Percentiles rank a stretch among this genome's conserved stretches.
Evolutionary conservation across 371 early-diverging fungal species (phyloP).

Genomic region (Apophysomyces elegans): DNA sequence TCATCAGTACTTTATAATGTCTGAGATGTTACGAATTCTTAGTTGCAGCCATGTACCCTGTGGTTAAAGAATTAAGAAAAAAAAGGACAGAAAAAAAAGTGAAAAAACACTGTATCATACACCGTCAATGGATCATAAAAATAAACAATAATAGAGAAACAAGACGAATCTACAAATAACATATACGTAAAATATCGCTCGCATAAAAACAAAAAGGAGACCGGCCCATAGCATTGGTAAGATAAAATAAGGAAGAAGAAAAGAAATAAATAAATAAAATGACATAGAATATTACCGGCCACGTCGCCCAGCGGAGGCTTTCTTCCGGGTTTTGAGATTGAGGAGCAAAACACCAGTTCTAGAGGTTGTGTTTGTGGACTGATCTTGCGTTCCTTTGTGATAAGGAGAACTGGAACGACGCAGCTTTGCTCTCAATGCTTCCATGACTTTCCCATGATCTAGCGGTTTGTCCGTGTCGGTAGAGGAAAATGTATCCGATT

Average conservation of each 20-base stretch:
- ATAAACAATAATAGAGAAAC: not conserved
- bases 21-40: not conserved
- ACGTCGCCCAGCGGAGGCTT: slow-evolving; percentile 30
- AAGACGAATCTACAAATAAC: not conserved
- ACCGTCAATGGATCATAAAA: not conserved
- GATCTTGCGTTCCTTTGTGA: slow-evolving; percentile 6
- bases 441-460: slow-evolving; percentile 40
- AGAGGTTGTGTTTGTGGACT: slow-evolving; percentile 9
- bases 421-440: slow-evolving; percentile 39
- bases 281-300: slow-evolving; percentile 18
- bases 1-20: not conserved
- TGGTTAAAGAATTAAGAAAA: not conserved
- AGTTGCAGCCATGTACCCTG: not conserved
- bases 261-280: too few relatives aligned
- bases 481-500: not conserved
- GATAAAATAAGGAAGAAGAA: not conserved
- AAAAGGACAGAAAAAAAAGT: not conserved
- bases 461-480: not conserved
- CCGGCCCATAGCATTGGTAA: slow-evolving; percentile 2
- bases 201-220: not conserved
- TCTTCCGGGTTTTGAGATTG: slow-evolving; percentile 45
- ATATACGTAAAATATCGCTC: not conserved
- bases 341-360: slow-evolving; percentile 39
- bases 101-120: not conserved
- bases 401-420: slow-evolving; percentile 26